Conservation (phyloP, 106 monocot genomes). For the Xerophyta viscosa region DNA sequence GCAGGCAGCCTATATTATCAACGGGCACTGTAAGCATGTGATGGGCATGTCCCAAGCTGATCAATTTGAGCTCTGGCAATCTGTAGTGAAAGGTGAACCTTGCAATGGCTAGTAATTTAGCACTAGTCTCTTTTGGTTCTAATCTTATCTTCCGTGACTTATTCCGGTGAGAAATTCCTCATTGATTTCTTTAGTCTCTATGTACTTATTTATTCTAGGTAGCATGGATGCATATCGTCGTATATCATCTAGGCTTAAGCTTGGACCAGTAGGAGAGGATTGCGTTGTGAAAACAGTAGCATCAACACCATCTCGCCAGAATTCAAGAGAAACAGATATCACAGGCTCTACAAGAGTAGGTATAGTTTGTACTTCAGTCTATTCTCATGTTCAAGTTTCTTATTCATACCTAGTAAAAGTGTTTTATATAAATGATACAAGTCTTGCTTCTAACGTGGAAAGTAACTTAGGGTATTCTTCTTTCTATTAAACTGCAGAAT, state of each 20-base stretch:
- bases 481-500: too few species aligned
- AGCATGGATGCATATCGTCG: slow-evolving; percentile 57
- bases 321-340: slow-evolving; percentile 29
- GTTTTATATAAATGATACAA: too few species aligned
- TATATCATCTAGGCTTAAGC: slow-evolving; percentile 73
- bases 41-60: slow-evolving; percentile 99
- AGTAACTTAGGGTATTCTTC: too few species aligned
- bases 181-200: neutral
- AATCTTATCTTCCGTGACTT: too few species aligned
- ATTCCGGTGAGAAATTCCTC: too few species aligned
- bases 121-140: neutral
- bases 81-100: slow-evolving; percentile 60
- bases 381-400: too few species aligned
- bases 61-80: slow-evolving; percentile 90
- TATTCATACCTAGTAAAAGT: too few species aligned
- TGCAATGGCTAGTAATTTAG: neutral
- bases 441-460: too few species aligned
- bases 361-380: slow-evolving; percentile 1
- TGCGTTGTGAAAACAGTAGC: slow-evolving; percentile 9
- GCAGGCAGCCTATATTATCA: slow-evolving; percentile 92
- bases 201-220: slow-evolving; percentile 25
- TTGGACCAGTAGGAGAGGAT: slow-evolving; percentile 67
- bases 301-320: slow-evolving; percentile 15
- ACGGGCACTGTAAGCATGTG: slow-evolving; percentile 90
- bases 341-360: slow-evolving; percentile 29